These are phyloP conservation scores for Umbelopsis sp. DNA, from an alignment of 192 early-diverging fungal species.

Conservation along the genomic window DNA sequence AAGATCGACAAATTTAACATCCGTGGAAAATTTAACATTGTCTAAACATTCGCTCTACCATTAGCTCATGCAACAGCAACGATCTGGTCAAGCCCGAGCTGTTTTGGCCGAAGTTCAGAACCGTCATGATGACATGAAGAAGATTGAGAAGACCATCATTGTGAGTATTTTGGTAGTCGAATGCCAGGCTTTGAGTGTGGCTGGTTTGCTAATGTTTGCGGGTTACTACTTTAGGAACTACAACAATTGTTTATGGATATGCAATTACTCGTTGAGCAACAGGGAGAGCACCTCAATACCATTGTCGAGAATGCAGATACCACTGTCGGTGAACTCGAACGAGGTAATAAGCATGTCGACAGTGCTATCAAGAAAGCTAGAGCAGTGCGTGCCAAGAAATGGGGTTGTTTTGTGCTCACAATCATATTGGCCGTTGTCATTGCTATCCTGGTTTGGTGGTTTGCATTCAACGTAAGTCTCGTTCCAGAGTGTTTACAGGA, in stretches of 20 bases:
- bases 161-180: constrained; percentile 49
- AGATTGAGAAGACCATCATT: constrained; percentile 82
- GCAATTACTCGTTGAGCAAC: constrained; percentile 74
- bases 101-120: constrained; percentile 80
- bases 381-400: constrained; percentile 36
- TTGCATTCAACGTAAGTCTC: constrained; percentile 29
- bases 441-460: constrained; percentile 48
- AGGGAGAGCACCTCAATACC: constrained; percentile 68
- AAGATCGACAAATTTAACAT: neutral
- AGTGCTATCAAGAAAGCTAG: constrained; percentile 24
- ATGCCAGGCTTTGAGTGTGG: too few species aligned
- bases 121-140: constrained; percentile 78
- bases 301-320: constrained; percentile 61
- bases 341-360: constrained; percentile 17
- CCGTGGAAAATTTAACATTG: neutral
- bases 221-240: constrained; percentile 58
- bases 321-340: constrained; percentile 21
- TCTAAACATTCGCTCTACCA: neutral
- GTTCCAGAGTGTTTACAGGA: neutral
- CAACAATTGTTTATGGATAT: constrained; percentile 85
- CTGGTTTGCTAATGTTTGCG: neutral
- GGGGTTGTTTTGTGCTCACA: constrained; percentile 39
- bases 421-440: constrained; percentile 33
- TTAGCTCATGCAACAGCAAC: constrained; percentile 69
- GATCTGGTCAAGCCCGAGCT: constrained; percentile 69